Base-by-base conservation (phyloP, 1,284 basidiomycete genomes). In the Moesziomyces aphidis region DNA sequence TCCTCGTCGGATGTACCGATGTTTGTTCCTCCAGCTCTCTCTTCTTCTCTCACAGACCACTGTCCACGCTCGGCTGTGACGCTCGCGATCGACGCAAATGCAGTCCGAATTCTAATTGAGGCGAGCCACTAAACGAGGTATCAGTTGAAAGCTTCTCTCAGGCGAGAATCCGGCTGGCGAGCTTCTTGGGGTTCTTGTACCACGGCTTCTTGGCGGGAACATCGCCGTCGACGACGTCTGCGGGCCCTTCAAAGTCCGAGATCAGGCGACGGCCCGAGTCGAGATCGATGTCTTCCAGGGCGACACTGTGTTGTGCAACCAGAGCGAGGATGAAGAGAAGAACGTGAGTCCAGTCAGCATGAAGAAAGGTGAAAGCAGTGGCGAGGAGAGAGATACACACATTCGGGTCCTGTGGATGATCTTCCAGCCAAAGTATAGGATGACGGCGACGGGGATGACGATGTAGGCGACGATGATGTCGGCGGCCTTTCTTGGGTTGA, bases 401-500 rank as follows among this genome's bases (percentile, higher is more conserved):
- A 64, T 60, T 39, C 61, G 86, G 17, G 86, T 83, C 75, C 86
- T 87, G 78, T 89, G 89, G 77, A 80, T 73, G 56, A 88, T 72
- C 76, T 88, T 89, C 59, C 89, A 88, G 3, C 86, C 88, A 44
- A 89, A 13, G 83, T 91, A 95, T 47, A 94, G 82, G 54, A 93
- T 67, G n/a, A 91, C 91, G 88, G 93, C 94, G 44, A 91, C 73
- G 11, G 85, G 85, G 49, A 94, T 86, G 28, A 93, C 91, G 39
- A 95, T 82, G 84, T 95, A 95, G 79, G 90, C 91, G 39, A 91
- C 92, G 46, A 94, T 86, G 28, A 96, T 6, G 93, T 97, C 86
- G 96, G 69, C 67, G 5, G 65, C 60, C 48, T 66, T 64, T 48
- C 73, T 77, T 19, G 67, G 67, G 39, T 52, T 69, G 10, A 71